These are phyloP conservation scores for Discostella stelligera DNA, from an alignment of 352 stramenopile genomes.

Conservation along the genomic window DNA sequence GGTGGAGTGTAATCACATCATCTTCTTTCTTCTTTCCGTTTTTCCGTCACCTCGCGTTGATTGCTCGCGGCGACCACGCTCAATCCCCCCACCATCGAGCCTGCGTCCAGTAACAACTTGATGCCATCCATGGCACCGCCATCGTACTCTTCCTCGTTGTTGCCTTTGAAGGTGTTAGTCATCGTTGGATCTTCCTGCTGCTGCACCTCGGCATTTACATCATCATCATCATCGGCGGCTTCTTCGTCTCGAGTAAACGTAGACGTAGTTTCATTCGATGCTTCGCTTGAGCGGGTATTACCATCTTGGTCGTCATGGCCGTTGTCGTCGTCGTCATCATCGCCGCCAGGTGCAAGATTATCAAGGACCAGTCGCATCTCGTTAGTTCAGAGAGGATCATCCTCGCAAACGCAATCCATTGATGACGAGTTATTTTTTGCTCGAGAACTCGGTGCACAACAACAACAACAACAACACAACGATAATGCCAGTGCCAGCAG, in stretches of 20 bases:
- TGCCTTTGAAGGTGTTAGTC: conserved; percentile 41
- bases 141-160: no score
- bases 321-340: conserved; percentile 6
- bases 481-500: neutral
- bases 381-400: neutral
- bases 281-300: neutral
- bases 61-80: no score
- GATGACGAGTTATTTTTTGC: neutral
- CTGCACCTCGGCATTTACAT: conserved; percentile 63
- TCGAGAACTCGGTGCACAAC: neutral
- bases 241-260: neutral
- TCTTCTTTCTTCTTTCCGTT: no score
- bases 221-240: neutral
- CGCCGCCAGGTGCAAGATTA: neutral
- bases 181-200: conserved; percentile 58
- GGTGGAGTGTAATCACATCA: no score
- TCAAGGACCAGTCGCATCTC: neutral
- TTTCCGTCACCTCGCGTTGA: no score
- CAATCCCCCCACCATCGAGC: no score
- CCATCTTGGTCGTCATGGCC: neutral
- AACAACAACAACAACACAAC: no score
- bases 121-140: neutral
- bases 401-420: neutral
- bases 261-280: no score
- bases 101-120: no score